Evolutionary conservation across 2,329 filamentous ascomycete genomes (phyloP).

Genomic region (Talaromyces sp.): DNA sequence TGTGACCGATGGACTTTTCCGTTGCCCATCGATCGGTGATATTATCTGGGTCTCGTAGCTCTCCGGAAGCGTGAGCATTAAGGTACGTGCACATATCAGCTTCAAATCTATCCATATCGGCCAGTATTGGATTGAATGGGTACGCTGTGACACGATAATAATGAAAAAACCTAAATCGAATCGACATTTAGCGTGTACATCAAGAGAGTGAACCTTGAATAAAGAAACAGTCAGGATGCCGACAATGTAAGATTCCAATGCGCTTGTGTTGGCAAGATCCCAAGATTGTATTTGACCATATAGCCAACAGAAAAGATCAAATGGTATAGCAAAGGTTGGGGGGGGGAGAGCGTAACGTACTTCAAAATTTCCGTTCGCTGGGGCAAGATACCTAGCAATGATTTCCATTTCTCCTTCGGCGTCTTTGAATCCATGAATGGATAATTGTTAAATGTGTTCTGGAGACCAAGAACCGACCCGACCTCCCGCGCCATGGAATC

Average conservation of each 20-base stretch:
- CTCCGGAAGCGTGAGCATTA: slow-evolving; percentile 27
- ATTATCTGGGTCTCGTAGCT: slow-evolving; percentile 20
- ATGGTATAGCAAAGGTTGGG: no score
- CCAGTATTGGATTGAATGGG: slow-evolving; percentile 36
- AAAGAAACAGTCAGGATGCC: no score
- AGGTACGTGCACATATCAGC: slow-evolving; percentile 33
- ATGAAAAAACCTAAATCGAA: slow-evolving; percentile 32
- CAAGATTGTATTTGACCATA: no score
- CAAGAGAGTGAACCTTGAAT: neutral
- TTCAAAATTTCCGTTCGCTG: slow-evolving; percentile 30
- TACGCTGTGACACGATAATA: slow-evolving; percentile 32
- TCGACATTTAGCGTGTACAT: neutral
- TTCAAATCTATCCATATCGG: slow-evolving; percentile 35
- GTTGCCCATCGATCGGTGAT: slow-evolving; percentile 29
- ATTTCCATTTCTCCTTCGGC: slow-evolving; percentile 28
- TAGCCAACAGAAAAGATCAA: no score
- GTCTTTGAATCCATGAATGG: slow-evolving; percentile 34
- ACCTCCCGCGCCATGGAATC: slow-evolving; percentile 31
- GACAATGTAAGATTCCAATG: no score
- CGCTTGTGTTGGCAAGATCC: no score
- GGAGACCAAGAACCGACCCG: slow-evolving; percentile 34
- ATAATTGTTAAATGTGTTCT: slow-evolving; percentile 35
- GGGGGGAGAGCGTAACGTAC: slow-evolving; percentile 12
- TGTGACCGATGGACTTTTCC: slow-evolving; percentile 29
- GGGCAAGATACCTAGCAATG: slow-evolving; percentile 27